A percentile compares a stretch with the other conserved stretches of the same genome.
Evolutionary conservation across 768 basidiomycete species (phyloP).

Genomic region (Phylloporus sp.): DNA sequence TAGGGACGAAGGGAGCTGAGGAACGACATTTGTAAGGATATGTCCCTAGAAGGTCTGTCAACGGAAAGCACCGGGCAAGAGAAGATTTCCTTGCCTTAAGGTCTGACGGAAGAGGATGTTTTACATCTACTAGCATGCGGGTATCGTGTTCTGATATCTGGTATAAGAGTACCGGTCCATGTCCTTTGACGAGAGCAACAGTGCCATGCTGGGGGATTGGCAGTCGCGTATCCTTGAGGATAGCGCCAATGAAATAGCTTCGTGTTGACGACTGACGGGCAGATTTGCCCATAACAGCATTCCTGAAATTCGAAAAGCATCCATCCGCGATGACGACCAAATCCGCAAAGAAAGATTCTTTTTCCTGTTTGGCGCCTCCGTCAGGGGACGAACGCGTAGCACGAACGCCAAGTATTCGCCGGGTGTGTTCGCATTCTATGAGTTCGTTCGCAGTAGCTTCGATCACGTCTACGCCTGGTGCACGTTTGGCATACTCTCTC

Average conservation of each 20-base stretch:
- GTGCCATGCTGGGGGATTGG: slow-evolving; percentile 80
- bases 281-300: slow-evolving; percentile 51
- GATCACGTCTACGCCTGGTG: slow-evolving; percentile 67
- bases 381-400: slow-evolving; percentile 42
- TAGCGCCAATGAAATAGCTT: slow-evolving; percentile 79
- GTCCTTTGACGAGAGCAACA: slow-evolving; percentile 72
- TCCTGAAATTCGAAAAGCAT: slow-evolving; percentile 90
- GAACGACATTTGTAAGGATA: slow-evolving; percentile 68
- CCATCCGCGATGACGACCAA: slow-evolving; percentile 91
- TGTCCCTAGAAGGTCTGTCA: slow-evolving; percentile 41
- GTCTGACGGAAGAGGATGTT: slow-evolving; percentile 74
- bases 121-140: slow-evolving; percentile 89
- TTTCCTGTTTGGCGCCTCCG: slow-evolving; percentile 31
- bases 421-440: slow-evolving; percentile 49
- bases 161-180: slow-evolving; percentile 89
- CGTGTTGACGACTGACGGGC: slow-evolving; percentile 49
- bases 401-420: slow-evolving; percentile 61
- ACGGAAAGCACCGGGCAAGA: not conserved
- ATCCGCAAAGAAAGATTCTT: slow-evolving; percentile 61
- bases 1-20: slow-evolving; percentile 72
- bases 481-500: slow-evolving; percentile 56
- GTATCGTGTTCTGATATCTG: slow-evolving; percentile 88
- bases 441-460: slow-evolving; percentile 82
- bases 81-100: slow-evolving; percentile 50
- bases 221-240: slow-evolving; percentile 70